Evolutionary conservation across 495 filamentous ascomycete species (phyloP), one percentile per base, ranked within the genome.

Genomic region (Penicillium waksmanii): DNA sequence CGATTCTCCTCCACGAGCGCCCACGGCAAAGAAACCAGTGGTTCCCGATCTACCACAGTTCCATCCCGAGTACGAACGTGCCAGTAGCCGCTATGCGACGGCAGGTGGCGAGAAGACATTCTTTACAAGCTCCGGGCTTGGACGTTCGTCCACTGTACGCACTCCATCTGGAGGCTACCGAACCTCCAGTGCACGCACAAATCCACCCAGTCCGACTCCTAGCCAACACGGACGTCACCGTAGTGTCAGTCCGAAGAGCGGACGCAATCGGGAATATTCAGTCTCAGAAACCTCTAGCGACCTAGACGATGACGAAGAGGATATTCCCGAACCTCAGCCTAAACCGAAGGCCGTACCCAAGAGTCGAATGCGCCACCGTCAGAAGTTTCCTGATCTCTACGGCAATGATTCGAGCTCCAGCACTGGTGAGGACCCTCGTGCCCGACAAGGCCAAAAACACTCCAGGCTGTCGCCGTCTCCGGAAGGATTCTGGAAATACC

Each of bases 21-120:
- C 81, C 19, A 78, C 82, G 19, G 66, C 78, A 43, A 72, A 73
- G 65, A 78, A 77, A 68, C 58, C 76, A 49, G 53, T 67, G 2
- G 63, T 65, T 17, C 57, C 65, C 18, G 62, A 67, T 15, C 61
- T 56, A 36, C 34, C 55, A 7, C 49, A 31, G n/a, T 58, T 56
- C 17, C 58, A 69, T 12, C 73, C 77, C 10, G 77, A 77, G 3
- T 70, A 70, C 58, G 70, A 77, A 43, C 82, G 90, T 10, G 72
- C 82, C 23, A 86, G 90, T 55, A 89, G 87, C 8, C 85, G 87
- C 0, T 95, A 96, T 66, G 81, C 85, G 36, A 83, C 80, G 3
- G 72, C 83, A 31, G 83, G 85, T 51, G 90, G 90, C 15, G 92
- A 95, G 66, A 89, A 82, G 76, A 88, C 85, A 0, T 79, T 80